Conservation (phyloP, 257 asterid genomes). For the Solanum dulcamara region DNA sequence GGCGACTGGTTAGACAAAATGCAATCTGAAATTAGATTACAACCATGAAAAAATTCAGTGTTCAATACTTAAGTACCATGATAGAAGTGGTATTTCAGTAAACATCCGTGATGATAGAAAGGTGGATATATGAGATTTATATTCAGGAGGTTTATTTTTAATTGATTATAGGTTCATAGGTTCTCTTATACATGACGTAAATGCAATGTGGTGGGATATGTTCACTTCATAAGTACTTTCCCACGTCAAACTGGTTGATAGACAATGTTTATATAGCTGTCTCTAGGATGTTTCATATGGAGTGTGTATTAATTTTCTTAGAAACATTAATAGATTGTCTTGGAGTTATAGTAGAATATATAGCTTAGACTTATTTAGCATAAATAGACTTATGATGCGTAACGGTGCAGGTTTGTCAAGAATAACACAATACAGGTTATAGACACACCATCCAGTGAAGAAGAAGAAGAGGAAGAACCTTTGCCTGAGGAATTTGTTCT, state of each 20-base stretch:
- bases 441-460: constrained; percentile 44
- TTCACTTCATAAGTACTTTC: not conserved
- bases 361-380: not conserved
- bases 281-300: not conserved
- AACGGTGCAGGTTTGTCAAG: constrained; percentile 53
- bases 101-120: not conserved
- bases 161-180: not conserved
- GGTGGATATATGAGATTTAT: not conserved
- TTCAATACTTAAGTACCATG: not conserved
- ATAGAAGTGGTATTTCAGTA: not conserved
- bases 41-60: not conserved
- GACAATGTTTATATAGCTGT: not conserved
- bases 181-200: not conserved
- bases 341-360: not conserved
- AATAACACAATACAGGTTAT: constrained; percentile 53
- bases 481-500: constrained; percentile 84
- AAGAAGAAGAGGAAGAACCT: constrained; percentile 54
- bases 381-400: not conserved
- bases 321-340: not conserved
- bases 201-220: not conserved
- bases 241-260: not conserved
- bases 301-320: not conserved
- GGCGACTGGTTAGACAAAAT: not conserved
- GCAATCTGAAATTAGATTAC: not conserved
- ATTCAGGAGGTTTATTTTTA: not conserved